These are phyloP conservation scores for Globisporangium irregulare DNA, from an alignment of 352 stramenopile species.

Conservation along the genomic window DNA sequence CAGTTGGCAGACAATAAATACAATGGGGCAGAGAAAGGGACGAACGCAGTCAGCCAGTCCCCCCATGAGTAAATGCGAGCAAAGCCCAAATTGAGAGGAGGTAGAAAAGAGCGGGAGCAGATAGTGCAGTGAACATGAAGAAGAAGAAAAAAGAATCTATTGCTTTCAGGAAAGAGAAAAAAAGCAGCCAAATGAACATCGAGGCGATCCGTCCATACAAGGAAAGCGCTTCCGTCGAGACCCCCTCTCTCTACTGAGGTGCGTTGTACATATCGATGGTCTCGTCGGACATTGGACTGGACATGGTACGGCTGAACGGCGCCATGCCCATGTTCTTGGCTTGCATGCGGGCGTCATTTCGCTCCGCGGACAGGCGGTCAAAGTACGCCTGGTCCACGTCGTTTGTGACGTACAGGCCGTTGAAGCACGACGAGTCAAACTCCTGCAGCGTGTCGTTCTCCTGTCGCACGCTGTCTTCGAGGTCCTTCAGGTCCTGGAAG, in stretches of 20 bases:
- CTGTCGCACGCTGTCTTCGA: slow-evolving; percentile 85
- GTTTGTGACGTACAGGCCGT: slow-evolving; percentile 95
- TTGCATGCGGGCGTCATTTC: slow-evolving; percentile 80
- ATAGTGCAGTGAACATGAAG: neutral
- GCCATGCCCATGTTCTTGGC: slow-evolving; percentile 83
- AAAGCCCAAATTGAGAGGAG: neutral
- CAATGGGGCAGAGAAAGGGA: neutral
- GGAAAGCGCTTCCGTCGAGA: neutral
- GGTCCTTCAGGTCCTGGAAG: slow-evolving; percentile 90
- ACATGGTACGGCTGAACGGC: slow-evolving; percentile 75
- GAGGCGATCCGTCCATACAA: neutral
- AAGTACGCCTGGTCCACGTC: slow-evolving; percentile 89
- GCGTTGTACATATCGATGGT: slow-evolving; percentile 90
- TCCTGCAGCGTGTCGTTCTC: slow-evolving; percentile 62
- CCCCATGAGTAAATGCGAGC: neutral
- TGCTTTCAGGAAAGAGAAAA: neutral
- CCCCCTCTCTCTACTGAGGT: slow-evolving; percentile 48
- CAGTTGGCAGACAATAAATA: neutral
- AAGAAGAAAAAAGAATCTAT: slow-evolving; percentile 1
- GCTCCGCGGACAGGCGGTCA: slow-evolving; percentile 70
- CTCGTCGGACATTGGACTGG: slow-evolving; percentile 74
- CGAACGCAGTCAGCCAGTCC: neutral
- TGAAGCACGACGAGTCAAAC: slow-evolving; percentile 98
- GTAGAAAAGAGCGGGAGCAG: neutral
- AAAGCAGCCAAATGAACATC: neutral